A percentile compares a stretch with the other conserved stretches of the same genome.
Evolutionary conservation across 129 eudicot genomes (phyloP).

Genomic region (Deinandra increscens): DNA sequence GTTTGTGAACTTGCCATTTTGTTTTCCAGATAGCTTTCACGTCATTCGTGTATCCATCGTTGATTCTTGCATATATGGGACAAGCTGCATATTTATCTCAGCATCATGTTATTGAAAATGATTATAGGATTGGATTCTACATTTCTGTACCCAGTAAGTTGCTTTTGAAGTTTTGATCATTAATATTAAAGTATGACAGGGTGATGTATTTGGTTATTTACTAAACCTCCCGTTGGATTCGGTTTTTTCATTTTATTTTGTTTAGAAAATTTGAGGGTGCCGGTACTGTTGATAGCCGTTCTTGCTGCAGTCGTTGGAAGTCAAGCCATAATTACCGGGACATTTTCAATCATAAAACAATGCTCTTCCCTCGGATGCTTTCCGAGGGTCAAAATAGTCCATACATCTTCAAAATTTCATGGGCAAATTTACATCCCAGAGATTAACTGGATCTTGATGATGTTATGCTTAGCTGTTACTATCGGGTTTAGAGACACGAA

Average conservation of each 20-base stretch:
- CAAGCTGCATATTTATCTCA: slow-evolving; percentile 95
- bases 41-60: slow-evolving; percentile 75
- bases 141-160: slow-evolving; percentile 85
- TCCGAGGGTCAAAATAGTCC: slow-evolving; percentile 82
- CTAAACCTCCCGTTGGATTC: neutral
- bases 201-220: neutral
- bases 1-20: neutral
- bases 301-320: slow-evolving; percentile 98
- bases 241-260: neutral
- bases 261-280: slow-evolving; percentile 69
- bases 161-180: slow-evolving; percentile 8
- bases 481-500: slow-evolving; percentile 88
- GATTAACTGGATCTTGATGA: slow-evolving; percentile 88
- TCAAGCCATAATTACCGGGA: slow-evolving; percentile 95
- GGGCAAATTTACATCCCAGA: slow-evolving; percentile 97
- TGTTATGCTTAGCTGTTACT: slow-evolving; percentile 85
- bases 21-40: slow-evolving; percentile 80
- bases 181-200: neutral
- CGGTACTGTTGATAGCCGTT: slow-evolving; percentile 79
- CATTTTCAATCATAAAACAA: slow-evolving; percentile 90
- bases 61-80: slow-evolving; percentile 95
- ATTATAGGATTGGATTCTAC: slow-evolving; percentile 73
- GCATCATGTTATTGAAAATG: slow-evolving; percentile 57
- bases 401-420: slow-evolving; percentile 81
- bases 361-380: slow-evolving; percentile 93